Evolutionary conservation across 164 flowering plant species (phyloP), one percentile per base, ranked within the genome.

Genomic region (Macadamia integrifolia): DNA sequence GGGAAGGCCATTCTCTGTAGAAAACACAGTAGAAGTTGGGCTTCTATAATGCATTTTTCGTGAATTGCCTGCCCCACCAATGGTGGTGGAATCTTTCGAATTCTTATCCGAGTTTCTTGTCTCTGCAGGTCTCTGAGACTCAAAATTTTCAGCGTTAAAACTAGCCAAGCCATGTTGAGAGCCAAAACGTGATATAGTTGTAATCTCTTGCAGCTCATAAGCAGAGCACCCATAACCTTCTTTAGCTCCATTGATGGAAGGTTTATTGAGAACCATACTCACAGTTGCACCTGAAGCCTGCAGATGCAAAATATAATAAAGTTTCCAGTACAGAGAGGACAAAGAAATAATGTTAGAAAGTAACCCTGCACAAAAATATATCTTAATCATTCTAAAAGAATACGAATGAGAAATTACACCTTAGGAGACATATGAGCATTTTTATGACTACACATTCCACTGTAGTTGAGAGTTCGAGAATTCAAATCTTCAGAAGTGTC

Each of bases 181-280:
- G 65, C 30, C 53, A 18, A 43, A 23, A 18, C 17, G 58, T 14
- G 44, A 57, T 18, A 15, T 48, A 5, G 67, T 14, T 46, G 60
- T 56, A 58, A 13, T 68, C 48, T 59, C 72, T 66, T 53, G 62
- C 11, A 49, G 65, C 57, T 60, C 40, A 70, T 18, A 31, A 17
- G 23, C 71, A 15, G 61, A 71, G 64, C 73, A 66, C 55, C 72
- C 74, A 58, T 49, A 48, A 17, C 66, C 68, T 73, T 77, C 76
- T 29, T 50, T 53, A 61, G 65, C 65, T 28, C 28, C 69, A n/a
- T 32, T 66, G 71, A 18, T 58, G 59, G 72, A 29, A 53, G 64
- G 69, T 75, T 76, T 71, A 17, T 40, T 52, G 42, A 13, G 30
- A 48, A 58, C 23, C 60, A 65, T 44, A 14, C 65, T 65, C 42